phyloP scores from a whole-genome alignment of 768 basidiomycete genomes.

The Amanita jacksonii region DNA sequence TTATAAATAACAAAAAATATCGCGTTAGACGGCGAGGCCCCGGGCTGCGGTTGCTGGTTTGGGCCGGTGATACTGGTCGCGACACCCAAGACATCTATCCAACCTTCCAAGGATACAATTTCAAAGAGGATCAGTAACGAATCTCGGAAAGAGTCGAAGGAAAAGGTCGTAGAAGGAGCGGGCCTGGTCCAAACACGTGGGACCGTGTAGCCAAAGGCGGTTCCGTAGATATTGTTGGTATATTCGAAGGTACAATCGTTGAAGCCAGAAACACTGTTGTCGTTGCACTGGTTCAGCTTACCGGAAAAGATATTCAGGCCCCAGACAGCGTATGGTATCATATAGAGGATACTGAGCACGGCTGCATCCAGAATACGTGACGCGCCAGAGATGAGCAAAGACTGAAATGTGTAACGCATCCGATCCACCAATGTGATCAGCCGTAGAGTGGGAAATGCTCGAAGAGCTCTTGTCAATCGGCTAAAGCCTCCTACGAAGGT shows the following conservation, averaged over 20 bases:
- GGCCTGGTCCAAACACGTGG: constrained; percentile 91
- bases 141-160: constrained; percentile 79
- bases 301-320: constrained; percentile 90
- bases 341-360: constrained; percentile 80
- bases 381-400: constrained; percentile 80
- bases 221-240: constrained; percentile 48
- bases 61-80: constrained; percentile 69
- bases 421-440: constrained; percentile 83
- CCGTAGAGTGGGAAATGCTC: constrained; percentile 80
- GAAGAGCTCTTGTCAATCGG: constrained; percentile 76
- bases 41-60: constrained; percentile 59
- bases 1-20: constrained; percentile 92
- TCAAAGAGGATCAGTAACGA: constrained; percentile 91
- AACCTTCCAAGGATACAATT: constrained; percentile 92
- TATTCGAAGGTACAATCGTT: constrained; percentile 70
- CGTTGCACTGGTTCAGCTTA: constrained; percentile 78
- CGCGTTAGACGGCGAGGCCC: constrained; percentile 73
- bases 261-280: constrained; percentile 43
- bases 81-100: constrained; percentile 87
- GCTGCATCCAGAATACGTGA: constrained; percentile 83
- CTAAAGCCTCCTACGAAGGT: constrained; percentile 71
- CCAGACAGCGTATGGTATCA: constrained; percentile 92
- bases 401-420: constrained; percentile 82
- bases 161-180: constrained; percentile 71
- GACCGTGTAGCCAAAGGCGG: constrained; percentile 57